A percentile compares a stretch with the other conserved stretches of the same genome.
Conservation (phyloP, 2,329 filamentous ascomycete genomes). For the Hymenoscyphus albidus region DNA sequence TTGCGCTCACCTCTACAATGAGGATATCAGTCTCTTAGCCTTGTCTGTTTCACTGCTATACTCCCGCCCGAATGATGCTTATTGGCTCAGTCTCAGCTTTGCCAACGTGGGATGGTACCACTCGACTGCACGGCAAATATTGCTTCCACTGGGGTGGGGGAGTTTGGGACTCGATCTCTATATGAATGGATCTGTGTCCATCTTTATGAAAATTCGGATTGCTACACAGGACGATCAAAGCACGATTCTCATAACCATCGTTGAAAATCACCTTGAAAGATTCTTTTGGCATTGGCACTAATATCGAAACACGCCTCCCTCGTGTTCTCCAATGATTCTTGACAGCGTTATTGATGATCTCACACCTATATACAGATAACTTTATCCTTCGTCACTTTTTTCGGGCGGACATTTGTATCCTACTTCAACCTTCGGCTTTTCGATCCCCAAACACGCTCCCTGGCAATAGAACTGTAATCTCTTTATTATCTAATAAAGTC, state of each 20-base stretch:
- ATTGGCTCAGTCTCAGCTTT: slow-evolving; percentile 29
- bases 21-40: slow-evolving; percentile 20
- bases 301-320: neutral
- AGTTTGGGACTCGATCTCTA: slow-evolving; percentile 24
- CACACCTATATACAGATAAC: neutral
- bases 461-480: neutral
- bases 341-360: slow-evolving; percentile 1
- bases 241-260: slow-evolving; percentile 19
- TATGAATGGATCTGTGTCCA: slow-evolving; percentile 28
- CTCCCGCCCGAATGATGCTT: slow-evolving; percentile 20
- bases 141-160: slow-evolving; percentile 25
- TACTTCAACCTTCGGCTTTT: neutral
- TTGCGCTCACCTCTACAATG: slow-evolving; percentile 18
- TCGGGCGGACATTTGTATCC: slow-evolving; percentile 29
- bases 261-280: slow-evolving; percentile 18
- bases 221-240: slow-evolving; percentile 24
- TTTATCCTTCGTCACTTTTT: slow-evolving; percentile 4
- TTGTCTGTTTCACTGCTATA: slow-evolving; percentile 31
- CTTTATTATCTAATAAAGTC: slow-evolving; percentile 18
- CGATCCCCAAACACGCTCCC: neutral
- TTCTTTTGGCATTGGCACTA: neutral
- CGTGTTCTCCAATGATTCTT: neutral
- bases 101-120: slow-evolving; percentile 27
- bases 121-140: slow-evolving; percentile 21
- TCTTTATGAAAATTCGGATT: slow-evolving; percentile 23